Percentiles rank a stretch among this genome's conserved stretches.
Evolutionary conservation across 1,284 basidiomycete species (phyloP).

Genomic region (Ceratobasidium sp.): DNA sequence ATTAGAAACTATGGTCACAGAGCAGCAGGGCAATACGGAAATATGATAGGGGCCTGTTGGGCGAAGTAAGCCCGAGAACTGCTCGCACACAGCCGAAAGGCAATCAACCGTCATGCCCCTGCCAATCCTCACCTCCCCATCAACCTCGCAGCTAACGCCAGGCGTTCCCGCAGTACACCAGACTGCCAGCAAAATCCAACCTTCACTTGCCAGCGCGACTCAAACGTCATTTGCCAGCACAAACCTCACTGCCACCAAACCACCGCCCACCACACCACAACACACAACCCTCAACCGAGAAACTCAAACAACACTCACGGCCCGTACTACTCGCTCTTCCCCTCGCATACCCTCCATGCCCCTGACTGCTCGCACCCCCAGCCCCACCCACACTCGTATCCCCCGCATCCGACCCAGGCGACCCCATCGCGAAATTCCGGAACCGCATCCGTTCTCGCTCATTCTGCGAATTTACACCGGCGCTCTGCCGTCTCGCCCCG

Average conservation of each 20-base stretch:
- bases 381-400: slow-evolving; percentile 24
- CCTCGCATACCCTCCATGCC: slow-evolving; percentile 9
- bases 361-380: slow-evolving; percentile 28
- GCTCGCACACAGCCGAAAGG: not conserved
- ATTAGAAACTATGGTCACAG: slow-evolving; percentile 12
- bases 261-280: not conserved
- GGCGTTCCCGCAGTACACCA: too few relatives aligned
- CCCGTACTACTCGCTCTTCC: slow-evolving; percentile 21
- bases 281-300: slow-evolving; percentile 36
- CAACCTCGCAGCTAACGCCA: too few relatives aligned
- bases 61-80: not conserved
- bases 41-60: not conserved
- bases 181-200: too few relatives aligned
- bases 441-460: slow-evolving; percentile 50
- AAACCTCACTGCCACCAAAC: not conserved
- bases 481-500: slow-evolving; percentile 50
- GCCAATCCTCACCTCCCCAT: not conserved
- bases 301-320: slow-evolving; percentile 21
- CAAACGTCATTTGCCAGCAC: not conserved
- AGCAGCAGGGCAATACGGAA: not conserved
- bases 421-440: slow-evolving; percentile 47
- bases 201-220: too few relatives aligned
- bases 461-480: slow-evolving; percentile 57
- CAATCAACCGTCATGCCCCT: not conserved
- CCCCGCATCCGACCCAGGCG: slow-evolving; percentile 31